Percentiles rank a stretch among this genome's conserved stretches.
Evolutionary conservation across 331 rosid genomes (phyloP).

Genomic region (Quercus lobata): DNA sequence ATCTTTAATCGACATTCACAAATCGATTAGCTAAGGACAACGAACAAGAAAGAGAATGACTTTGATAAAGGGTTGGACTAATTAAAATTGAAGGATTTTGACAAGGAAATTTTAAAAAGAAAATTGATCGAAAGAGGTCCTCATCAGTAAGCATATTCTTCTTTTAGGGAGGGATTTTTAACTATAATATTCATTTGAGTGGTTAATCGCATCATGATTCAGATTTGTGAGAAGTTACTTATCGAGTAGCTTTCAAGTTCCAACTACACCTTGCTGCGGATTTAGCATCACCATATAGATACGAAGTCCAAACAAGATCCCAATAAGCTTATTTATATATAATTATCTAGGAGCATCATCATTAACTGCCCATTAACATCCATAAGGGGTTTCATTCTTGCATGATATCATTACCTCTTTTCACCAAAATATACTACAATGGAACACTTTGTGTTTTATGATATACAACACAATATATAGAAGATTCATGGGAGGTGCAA

Average conservation of each 20-base stretch:
- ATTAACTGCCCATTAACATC: conserved; percentile 12
- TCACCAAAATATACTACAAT: not conserved
- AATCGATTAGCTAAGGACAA: too few species aligned
- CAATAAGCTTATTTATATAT: not conserved
- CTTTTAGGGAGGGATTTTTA: not conserved
- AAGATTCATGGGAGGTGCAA: conserved; percentile 47
- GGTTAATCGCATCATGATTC: not conserved
- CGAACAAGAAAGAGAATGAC: too few species aligned
- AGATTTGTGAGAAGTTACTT: not conserved
- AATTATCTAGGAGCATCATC: conserved; percentile 6
- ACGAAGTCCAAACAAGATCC: conserved; percentile 6
- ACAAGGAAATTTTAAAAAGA: too few species aligned
- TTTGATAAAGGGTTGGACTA: too few species aligned
- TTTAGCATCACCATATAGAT: conserved; percentile 7
- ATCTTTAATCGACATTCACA: too few species aligned
- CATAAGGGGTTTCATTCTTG: not conserved
- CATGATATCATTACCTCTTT: conserved; percentile 14
- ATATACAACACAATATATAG: not conserved
- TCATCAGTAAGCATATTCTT: too few species aligned
- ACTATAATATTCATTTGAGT: not conserved
- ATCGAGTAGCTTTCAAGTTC: not conserved
- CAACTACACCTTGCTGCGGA: conserved; percentile 15
- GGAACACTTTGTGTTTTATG: not conserved
- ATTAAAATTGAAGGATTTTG: too few species aligned
- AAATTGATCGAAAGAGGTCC: too few species aligned